Conservation (phyloP, 192 early-diverging fungal genomes). For the Mortierella alpina region DNA sequence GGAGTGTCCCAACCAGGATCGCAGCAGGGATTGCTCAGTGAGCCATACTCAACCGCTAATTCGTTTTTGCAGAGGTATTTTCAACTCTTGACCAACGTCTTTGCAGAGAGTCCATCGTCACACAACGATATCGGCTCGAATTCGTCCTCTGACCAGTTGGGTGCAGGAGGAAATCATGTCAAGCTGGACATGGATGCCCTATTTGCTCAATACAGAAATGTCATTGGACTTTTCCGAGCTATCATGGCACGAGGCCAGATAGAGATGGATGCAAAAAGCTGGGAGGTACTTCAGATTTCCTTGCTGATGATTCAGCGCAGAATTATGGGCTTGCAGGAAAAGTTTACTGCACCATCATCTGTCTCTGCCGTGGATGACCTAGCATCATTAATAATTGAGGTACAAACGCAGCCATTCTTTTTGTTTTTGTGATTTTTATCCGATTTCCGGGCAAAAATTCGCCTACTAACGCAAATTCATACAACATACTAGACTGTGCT, state of each 20-base stretch:
- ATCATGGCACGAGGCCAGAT: slow-evolving; percentile 64
- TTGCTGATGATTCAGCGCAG: slow-evolving; percentile 73
- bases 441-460: not conserved
- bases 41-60: slow-evolving; percentile 63
- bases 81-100: slow-evolving; percentile 69
- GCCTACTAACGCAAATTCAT: not conserved
- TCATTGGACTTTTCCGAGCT: slow-evolving; percentile 72
- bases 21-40: slow-evolving; percentile 7
- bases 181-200: slow-evolving; percentile 62
- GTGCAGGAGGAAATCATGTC: slow-evolving; percentile 38
- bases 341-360: slow-evolving; percentile 48
- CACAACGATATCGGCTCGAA: slow-evolving; percentile 46
- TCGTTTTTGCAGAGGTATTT: slow-evolving; percentile 76
- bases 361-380: slow-evolving; percentile 66
- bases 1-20: slow-evolving; percentile 1
- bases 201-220: slow-evolving; percentile 72
- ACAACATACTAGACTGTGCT: slow-evolving; percentile 66
- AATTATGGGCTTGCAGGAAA: slow-evolving; percentile 61
- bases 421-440: not conserved
- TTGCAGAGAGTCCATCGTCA: slow-evolving; percentile 58
- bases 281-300: slow-evolving; percentile 65
- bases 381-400: slow-evolving; percentile 73
- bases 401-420: slow-evolving; percentile 15
- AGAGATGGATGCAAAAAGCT: slow-evolving; percentile 65
- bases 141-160: slow-evolving; percentile 43